phyloP scores from a whole-genome alignment of 768 basidiomycete genomes.

The Dentipellis sp. region DNA sequence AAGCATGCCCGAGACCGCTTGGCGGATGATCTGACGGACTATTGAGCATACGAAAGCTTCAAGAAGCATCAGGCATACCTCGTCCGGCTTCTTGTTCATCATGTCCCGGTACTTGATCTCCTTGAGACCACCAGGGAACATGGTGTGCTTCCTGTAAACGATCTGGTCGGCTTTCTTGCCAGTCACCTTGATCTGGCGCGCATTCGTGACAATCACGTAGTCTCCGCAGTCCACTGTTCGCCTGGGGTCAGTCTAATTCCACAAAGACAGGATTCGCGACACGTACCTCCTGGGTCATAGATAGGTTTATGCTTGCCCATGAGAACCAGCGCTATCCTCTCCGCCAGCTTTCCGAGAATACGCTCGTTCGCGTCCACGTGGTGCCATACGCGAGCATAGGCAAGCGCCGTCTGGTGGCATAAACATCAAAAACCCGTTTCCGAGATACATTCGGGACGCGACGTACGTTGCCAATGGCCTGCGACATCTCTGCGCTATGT shows the following conservation, averaged over 20 bases:
- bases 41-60: not conserved
- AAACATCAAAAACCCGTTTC: not conserved
- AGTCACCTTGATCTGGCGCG: conserved; percentile 72
- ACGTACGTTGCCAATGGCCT: conserved; percentile 72
- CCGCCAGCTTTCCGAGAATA: conserved; percentile 89
- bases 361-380: conserved; percentile 87
- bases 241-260: not conserved
- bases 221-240: conserved; percentile 88
- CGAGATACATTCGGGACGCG: not conserved
- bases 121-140: conserved; percentile 90
- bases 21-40: conserved; percentile 70
- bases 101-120: conserved; percentile 80
- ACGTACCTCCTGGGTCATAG: conserved; percentile 81
- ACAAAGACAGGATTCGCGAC: conserved; percentile 2
- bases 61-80: conserved; percentile 42
- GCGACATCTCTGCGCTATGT: conserved; percentile 46
- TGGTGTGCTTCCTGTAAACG: conserved; percentile 82
- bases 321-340: conserved; percentile 86
- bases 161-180: conserved; percentile 86
- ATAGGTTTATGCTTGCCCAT: conserved; percentile 99
- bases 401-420: conserved; percentile 72
- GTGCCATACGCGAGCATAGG: conserved; percentile 94
- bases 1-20: conserved; percentile 96
- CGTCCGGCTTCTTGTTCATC: conserved; percentile 81
- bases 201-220: conserved; percentile 94